Evolutionary conservation across 2,329 filamentous ascomycete species (phyloP).

Genomic region (Cytospora schulzeri): DNA sequence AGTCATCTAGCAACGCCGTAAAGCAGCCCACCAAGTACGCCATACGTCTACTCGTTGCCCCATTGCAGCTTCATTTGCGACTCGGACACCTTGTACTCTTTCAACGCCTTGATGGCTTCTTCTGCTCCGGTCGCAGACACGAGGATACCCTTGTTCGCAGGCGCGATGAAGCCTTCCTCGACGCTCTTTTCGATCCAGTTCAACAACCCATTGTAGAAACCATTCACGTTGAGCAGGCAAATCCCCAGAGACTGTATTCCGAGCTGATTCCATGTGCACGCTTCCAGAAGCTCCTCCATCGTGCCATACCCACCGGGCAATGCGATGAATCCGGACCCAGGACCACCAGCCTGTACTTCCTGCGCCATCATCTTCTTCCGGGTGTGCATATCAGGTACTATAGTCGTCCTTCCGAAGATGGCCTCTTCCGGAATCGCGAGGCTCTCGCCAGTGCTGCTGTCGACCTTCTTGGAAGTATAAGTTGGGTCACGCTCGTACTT

Average conservation of each 20-base stretch:
- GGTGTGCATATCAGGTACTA: slow-evolving; percentile 95
- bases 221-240: slow-evolving; percentile 81
- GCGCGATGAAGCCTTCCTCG: slow-evolving; percentile 73
- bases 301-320: slow-evolving; percentile 91
- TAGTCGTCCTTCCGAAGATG: slow-evolving; percentile 79
- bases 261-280: slow-evolving; percentile 92
- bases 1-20: slow-evolving; percentile 18
- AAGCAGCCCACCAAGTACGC: neutral
- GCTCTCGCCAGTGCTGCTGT: slow-evolving; percentile 42
- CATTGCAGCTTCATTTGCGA: slow-evolving; percentile 82
- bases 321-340: slow-evolving; percentile 86
- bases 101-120: slow-evolving; percentile 70
- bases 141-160: slow-evolving; percentile 73
- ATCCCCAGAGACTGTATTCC: slow-evolving; percentile 85
- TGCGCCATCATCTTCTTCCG: slow-evolving; percentile 92
- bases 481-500: slow-evolving; percentile 71
- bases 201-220: slow-evolving; percentile 88
- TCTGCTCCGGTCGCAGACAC: slow-evolving; percentile 73
- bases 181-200: slow-evolving; percentile 79
- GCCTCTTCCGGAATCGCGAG: slow-evolving; percentile 64
- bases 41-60: slow-evolving; percentile 60
- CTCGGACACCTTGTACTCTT: slow-evolving; percentile 73
- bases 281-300: slow-evolving; percentile 92
- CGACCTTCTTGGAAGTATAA: slow-evolving; percentile 47
- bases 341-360: slow-evolving; percentile 79